phyloP scores from a whole-genome alignment of 2,329 filamentous ascomycete species.

The Aureobasidium melanogenum region DNA sequence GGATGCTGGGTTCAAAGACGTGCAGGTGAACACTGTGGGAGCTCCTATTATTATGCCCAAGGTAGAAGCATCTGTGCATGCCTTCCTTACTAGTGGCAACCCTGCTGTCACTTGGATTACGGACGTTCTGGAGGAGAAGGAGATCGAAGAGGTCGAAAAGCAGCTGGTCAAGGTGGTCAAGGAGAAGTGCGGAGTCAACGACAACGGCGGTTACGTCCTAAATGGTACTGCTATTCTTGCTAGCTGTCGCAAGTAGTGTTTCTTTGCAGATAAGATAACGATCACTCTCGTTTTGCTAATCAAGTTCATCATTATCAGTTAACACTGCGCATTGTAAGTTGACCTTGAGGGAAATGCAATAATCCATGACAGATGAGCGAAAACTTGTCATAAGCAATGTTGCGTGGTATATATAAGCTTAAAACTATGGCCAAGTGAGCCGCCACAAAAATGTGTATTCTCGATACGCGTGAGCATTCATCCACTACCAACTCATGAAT shows the following conservation, averaged over 20 bases:
- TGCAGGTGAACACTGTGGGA: constrained; percentile 16
- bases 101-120: constrained; percentile 1
- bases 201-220: not conserved
- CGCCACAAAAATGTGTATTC: not conserved
- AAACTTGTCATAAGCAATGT: too few relatives aligned
- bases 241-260: not conserved
- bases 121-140: not conserved
- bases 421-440: too few relatives aligned
- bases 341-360: too few relatives aligned
- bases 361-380: too few relatives aligned
- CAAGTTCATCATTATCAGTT: not conserved
- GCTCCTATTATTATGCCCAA: not conserved
- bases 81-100: not conserved
- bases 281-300: not conserved
- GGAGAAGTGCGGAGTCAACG: not conserved
- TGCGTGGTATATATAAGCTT: too few relatives aligned
- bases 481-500: not conserved
- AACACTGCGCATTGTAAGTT: too few relatives aligned
- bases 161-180: not conserved
- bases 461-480: too few relatives aligned
- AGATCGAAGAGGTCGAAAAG: not conserved
- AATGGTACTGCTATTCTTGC: not conserved
- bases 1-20: constrained; percentile 23
- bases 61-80: not conserved
- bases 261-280: too few relatives aligned